phyloP scores from a whole-genome alignment of 108 stramenopile genomes.

The Fragilariopsis cylindrus region DNA sequence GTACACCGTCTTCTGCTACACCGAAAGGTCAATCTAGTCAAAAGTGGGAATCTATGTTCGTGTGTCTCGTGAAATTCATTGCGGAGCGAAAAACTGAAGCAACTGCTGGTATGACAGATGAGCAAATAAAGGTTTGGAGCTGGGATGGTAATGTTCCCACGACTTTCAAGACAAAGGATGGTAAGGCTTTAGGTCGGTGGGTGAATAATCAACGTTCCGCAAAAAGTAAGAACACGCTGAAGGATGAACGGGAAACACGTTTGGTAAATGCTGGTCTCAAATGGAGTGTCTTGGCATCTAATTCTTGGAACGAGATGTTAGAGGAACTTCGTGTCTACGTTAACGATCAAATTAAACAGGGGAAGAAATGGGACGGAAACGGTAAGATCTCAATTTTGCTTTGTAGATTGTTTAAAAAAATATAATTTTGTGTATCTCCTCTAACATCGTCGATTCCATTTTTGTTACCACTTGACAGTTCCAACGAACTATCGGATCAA shows the following conservation, averaged over 20 bases:
- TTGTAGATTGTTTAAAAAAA: background rate
- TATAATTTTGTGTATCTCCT: background rate
- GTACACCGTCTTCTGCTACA: slow-evolving; percentile 33
- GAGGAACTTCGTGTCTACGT: slow-evolving; percentile 81
- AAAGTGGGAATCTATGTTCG: slow-evolving; percentile 90
- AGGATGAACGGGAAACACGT: slow-evolving; percentile 73
- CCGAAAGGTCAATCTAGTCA: slow-evolving; percentile 58
- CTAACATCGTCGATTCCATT: background rate
- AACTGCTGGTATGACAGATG: slow-evolving; percentile 53
- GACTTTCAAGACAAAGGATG: slow-evolving; percentile 67
- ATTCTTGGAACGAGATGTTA: slow-evolving; percentile 86
- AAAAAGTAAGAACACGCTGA: slow-evolving; percentile 77
- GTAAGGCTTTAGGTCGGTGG: slow-evolving; percentile 86
- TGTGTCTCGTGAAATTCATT: slow-evolving; percentile 70
- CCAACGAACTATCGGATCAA: slow-evolving; percentile 85
- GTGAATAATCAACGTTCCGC: slow-evolving; percentile 89
- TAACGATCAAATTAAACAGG: slow-evolving; percentile 55
- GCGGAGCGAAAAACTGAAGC: slow-evolving; percentile 60
- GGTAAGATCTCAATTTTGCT: slow-evolving; percentile 16
- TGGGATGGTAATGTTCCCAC: slow-evolving; percentile 88
- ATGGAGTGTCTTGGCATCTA: slow-evolving; percentile 89
- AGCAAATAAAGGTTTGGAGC: slow-evolving; percentile 63
- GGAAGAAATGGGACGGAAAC: slow-evolving; percentile 58
- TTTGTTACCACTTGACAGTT: slow-evolving; percentile 38
- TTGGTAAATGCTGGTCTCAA: slow-evolving; percentile 81